phyloP scores from a whole-genome alignment of 106 monocot genomes.

The Acorus calamus region DNA sequence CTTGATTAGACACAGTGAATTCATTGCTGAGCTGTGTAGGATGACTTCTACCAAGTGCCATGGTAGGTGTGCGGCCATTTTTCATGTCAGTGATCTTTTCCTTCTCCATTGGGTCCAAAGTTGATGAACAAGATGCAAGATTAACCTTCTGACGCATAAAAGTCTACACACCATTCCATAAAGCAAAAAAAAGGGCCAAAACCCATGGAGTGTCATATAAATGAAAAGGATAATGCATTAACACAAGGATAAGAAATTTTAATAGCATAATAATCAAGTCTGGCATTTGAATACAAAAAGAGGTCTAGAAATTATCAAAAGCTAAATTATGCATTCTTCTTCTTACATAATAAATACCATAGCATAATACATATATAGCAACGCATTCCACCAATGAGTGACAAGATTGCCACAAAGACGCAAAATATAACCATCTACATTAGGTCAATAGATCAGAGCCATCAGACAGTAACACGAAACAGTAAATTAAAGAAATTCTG shows the following conservation, averaged over 20 bases:
- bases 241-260: not conserved
- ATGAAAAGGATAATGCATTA: not conserved
- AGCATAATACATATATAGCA: no score
- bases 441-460: no score
- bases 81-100: conserved; percentile 6
- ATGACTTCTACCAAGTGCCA: conserved; percentile 11
- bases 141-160: conserved; percentile 90
- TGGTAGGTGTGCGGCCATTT: conserved; percentile 11
- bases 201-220: not conserved
- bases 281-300: no score
- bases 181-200: not conserved
- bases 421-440: no score
- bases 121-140: conserved; percentile 16
- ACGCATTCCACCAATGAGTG: no score
- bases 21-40: conserved; percentile 5
- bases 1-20: conserved; percentile 8
- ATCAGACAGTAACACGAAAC: no score
- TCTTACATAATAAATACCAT: no score
- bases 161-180: conserved; percentile 32
- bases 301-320: no score
- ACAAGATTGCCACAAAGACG: no score
- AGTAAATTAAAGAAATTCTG: no score
- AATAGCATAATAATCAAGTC: no score
- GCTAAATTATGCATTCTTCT: no score
- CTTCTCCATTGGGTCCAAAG: conserved; percentile 15